Conservation (phyloP, 2,329 filamentous ascomycete species). For the Tricladium varicosporioides region DNA sequence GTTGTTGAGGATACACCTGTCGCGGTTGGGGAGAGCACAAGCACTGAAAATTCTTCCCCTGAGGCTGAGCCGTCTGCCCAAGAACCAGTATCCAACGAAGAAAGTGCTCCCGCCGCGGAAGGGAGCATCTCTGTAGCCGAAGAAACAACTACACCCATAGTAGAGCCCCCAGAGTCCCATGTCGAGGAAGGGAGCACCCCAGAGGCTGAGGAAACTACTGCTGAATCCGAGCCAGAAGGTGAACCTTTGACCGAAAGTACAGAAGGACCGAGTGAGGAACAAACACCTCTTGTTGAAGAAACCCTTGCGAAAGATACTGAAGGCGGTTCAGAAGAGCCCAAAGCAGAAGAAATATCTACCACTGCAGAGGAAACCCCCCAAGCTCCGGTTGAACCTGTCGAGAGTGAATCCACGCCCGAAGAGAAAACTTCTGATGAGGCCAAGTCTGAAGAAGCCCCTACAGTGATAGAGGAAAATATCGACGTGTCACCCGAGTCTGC, state of each 20-base stretch:
- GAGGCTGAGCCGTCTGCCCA: too few species aligned
- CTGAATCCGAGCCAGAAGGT: neutral
- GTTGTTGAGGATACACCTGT: too few species aligned
- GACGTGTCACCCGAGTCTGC: neutral
- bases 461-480: neutral
- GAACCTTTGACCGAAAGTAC: neutral
- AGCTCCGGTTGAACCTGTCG: neutral
- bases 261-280: neutral
- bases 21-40: too few species aligned
- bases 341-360: too few species aligned
- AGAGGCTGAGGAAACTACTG: neutral
- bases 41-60: too few species aligned
- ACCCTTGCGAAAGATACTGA: neutral
- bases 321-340: too few species aligned
- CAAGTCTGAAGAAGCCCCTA: neutral
- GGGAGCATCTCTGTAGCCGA: neutral
- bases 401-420: neutral
- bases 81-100: neutral
- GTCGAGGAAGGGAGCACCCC: neutral
- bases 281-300: neutral
- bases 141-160: neutral
- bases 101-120: neutral
- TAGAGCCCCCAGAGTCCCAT: neutral
- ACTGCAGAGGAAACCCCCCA: neutral
- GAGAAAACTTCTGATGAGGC: constrained; percentile 1